phyloP scores from a whole-genome alignment of 2,329 filamentous ascomycete species.

The Plectosphaerella sp. region DNA sequence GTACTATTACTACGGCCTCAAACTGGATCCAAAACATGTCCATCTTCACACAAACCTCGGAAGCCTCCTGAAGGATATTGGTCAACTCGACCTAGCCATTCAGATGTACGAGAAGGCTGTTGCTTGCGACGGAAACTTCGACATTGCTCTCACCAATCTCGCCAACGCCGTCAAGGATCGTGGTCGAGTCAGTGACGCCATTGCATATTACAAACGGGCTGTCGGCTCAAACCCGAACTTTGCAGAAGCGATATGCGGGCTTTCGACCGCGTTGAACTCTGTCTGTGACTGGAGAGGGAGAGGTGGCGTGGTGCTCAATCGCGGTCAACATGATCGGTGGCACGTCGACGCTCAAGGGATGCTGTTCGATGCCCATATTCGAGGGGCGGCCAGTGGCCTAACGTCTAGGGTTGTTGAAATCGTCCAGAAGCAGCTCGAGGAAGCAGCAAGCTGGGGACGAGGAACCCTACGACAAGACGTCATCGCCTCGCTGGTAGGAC shows the following conservation, averaged over 20 bases:
- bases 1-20: slow-evolving; percentile 93
- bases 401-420: slow-evolving; percentile 89
- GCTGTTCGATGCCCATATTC: slow-evolving; percentile 67
- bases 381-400: slow-evolving; percentile 67
- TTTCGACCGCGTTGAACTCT: slow-evolving; percentile 92
- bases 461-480: slow-evolving; percentile 58
- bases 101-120: slow-evolving; percentile 97
- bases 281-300: slow-evolving; percentile 92
- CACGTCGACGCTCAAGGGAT: slow-evolving; percentile 84
- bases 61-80: slow-evolving; percentile 92
- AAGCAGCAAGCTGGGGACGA: slow-evolving; percentile 81
- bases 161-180: slow-evolving; percentile 98
- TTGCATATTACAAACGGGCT: slow-evolving; percentile 84
- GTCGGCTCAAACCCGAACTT: slow-evolving; percentile 92
- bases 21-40: slow-evolving; percentile 82
- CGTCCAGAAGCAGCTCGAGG: slow-evolving; percentile 79
- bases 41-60: slow-evolving; percentile 96
- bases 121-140: slow-evolving; percentile 86
- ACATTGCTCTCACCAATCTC: slow-evolving; percentile 93
- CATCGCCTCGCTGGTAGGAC: slow-evolving; percentile 44
- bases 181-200: slow-evolving; percentile 86
- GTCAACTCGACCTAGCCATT: slow-evolving; percentile 85
- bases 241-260: slow-evolving; percentile 91
- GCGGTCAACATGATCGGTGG: slow-evolving; percentile 79
- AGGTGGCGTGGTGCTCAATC: slow-evolving; percentile 75